These are phyloP conservation scores for Setaria viridis DNA, from an alignment of 202 grass and related monocot genomes.

Conservation along the genomic window DNA sequence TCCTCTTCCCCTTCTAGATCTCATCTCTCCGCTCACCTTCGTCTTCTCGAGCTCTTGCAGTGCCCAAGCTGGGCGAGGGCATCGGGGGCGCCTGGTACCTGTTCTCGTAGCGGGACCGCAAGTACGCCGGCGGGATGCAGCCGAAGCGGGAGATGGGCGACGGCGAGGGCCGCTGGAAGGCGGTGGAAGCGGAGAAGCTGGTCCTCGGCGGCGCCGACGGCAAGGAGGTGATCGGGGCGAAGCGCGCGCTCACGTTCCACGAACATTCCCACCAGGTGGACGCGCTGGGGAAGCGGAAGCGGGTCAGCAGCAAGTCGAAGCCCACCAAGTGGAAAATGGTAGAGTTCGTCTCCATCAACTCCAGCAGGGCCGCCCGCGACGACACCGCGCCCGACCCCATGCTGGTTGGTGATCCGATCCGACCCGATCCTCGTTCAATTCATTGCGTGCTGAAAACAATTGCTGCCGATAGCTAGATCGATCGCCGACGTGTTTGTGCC, in stretches of 20 bases:
- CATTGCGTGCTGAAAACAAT: background rate
- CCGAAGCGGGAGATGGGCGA: conserved; percentile 42
- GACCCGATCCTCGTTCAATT: background rate
- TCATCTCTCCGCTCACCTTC: background rate
- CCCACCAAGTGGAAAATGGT: conserved; percentile 52
- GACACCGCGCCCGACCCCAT: background rate
- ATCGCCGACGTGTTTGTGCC: background rate
- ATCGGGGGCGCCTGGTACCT: conserved; percentile 45
- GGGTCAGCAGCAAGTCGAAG: background rate
- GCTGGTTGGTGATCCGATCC: conserved; percentile 20
- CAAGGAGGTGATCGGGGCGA: conserved; percentile 31
- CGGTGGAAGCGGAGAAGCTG: background rate
- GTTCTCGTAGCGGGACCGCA: conserved; percentile 46
- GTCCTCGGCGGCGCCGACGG: background rate
- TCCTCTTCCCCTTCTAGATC: background rate
- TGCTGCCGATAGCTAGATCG: background rate
- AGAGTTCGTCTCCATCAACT: conserved; percentile 10
- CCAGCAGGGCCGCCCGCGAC: background rate
- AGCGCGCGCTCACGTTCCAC: conserved; percentile 41
- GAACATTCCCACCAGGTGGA: background rate
- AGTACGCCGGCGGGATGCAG: conserved; percentile 10
- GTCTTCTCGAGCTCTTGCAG: conserved; percentile 13
- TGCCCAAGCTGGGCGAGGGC: background rate
- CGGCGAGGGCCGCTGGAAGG: conserved; percentile 44
- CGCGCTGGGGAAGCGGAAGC: background rate